These are phyloP conservation scores for Ophiostoma fasciatum DNA, from an alignment of 2,329 filamentous ascomycete genomes.

Conservation along the genomic window DNA sequence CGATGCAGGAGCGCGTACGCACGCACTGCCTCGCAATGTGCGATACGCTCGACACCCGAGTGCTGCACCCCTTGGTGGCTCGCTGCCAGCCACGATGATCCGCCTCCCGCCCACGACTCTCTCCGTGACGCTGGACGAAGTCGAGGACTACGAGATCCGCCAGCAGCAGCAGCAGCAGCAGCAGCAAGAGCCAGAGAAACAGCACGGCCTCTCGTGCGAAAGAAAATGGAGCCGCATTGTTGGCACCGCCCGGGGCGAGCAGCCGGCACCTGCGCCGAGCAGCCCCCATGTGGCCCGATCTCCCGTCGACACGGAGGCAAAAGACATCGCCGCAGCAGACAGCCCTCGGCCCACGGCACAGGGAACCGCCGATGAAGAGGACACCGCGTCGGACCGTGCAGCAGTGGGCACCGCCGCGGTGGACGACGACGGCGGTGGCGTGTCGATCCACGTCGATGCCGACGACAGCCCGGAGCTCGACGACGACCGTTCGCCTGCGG, in stretches of 20 bases:
- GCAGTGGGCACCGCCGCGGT: background rate
- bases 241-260: constrained; percentile 14
- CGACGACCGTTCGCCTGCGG: no score
- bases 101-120: constrained; percentile 25
- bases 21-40: no score
- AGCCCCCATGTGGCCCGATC: no score
- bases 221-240: background rate
- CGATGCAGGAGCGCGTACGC: no score
- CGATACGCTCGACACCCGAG: no score
- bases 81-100: constrained; percentile 20
- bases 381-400: no score
- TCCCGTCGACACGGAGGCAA: background rate
- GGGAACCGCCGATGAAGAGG: no score
- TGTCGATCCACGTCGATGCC: background rate
- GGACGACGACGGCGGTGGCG: background rate
- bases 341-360: no score
- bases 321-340: background rate
- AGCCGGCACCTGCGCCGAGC: background rate
- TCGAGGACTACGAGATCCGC: constrained; percentile 19
- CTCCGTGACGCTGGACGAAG: constrained; percentile 25
- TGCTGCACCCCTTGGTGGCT: background rate
- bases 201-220: no score
- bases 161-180: no score
- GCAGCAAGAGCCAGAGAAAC: no score
- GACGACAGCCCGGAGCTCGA: no score